Base-by-base conservation (phyloP, 2,329 filamentous ascomycete genomes). In the Ophiocordyceps sinensis region DNA sequence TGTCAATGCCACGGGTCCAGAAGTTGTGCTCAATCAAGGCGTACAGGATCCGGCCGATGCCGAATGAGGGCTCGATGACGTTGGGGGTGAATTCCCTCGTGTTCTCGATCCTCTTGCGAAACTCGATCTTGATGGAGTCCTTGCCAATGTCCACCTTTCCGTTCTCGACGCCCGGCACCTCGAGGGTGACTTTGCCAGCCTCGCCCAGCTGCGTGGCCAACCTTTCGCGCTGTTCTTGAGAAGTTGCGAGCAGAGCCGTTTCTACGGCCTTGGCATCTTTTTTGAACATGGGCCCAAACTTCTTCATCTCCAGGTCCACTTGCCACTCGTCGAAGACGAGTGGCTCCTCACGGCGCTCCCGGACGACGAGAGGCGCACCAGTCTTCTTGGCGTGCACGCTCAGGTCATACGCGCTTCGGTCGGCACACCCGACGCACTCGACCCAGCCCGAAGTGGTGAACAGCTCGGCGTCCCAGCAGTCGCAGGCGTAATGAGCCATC, bases 401-500 rank as follows among this genome's bases (percentile, higher is more conserved):
- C 59, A 96, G 63, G 63, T 98, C 91, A 61, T 94, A 98, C 17
- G 91, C 91, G 58, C 85, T 94, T 54, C 91, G 79, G 60, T 95
- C 89, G 45, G 91, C 91, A 62, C 91, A 96, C 47, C 91, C 91
- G 54, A 96, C 89, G 61, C 89, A 96, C 69, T 98, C 91, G 47
- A 96, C 85, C 91, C 91, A 98, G 59, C 91, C 91, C 55, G 88
- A 88, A 46, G 83, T 88, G 43, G 85, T 96, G 47, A 83, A 70
- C 42, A 98, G 69, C 63, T 98, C 91, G 13, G 87, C 89, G 62
- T 98, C 91, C 91, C 91, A 96, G 68, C 91, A 98, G 67, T 98
- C 91, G 42, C 80, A 75, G 37, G 91, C 91, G 59, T 98, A 98
- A 65, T 98, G 91, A 14, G 91, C 74, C 72, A 76, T 77, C 56